A percentile compares a stretch with the other conserved stretches of the same genome.
Conservation (phyloP, 2,329 filamentous ascomycete genomes). For the Pseudogymnoascus sp. region DNA sequence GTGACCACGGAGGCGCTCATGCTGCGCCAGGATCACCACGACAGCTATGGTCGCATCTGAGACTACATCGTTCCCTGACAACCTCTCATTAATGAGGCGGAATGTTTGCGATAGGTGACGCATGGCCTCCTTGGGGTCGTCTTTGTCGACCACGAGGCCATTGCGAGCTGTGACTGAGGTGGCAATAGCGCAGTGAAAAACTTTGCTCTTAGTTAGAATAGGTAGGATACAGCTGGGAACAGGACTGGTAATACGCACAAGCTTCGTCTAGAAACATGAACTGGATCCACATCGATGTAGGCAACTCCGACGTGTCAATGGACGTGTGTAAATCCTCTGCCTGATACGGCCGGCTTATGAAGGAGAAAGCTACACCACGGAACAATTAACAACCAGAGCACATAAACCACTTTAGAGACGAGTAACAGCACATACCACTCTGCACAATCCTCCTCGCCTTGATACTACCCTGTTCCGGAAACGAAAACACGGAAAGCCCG, state of each 20-base stretch:
- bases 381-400: neutral
- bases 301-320: constrained; percentile 2
- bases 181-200: constrained; percentile 26
- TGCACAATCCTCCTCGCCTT: constrained; percentile 10
- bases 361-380: constrained; percentile 11
- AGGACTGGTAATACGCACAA: constrained; percentile 19
- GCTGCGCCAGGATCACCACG: constrained; percentile 24
- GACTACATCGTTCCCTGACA: constrained; percentile 20
- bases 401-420: neutral
- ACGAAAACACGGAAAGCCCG: constrained; percentile 12
- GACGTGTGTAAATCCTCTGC: constrained; percentile 8
- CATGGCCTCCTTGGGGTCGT: constrained; percentile 16
- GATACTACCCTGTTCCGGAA: constrained; percentile 10
- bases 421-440: constrained; percentile 8
- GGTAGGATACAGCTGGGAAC: neutral
- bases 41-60: constrained; percentile 25
- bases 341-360: constrained; percentile 11
- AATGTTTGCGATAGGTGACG: constrained; percentile 23
- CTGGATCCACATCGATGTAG: constrained; percentile 19
- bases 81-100: constrained; percentile 24
- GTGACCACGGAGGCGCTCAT: constrained; percentile 20
- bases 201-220: constrained; percentile 10
- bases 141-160: constrained; percentile 3
- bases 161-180: constrained; percentile 16
- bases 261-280: constrained; percentile 27